phyloP scores from a whole-genome alignment of 805 yeast species.

The Peterozyma toletana region DNA sequence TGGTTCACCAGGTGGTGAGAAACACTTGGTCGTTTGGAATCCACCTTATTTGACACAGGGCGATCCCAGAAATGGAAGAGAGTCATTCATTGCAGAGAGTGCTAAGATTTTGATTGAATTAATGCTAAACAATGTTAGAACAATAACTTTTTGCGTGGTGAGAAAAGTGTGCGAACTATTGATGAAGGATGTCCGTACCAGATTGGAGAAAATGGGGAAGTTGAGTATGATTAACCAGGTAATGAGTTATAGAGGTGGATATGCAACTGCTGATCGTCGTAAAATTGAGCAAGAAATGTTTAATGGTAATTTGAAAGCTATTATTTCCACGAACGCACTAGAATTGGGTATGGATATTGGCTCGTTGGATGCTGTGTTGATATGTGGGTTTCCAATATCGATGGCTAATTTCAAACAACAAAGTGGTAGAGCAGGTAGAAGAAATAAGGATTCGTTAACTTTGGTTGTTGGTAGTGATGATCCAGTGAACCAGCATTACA shows the following conservation, averaged over 20 bases:
- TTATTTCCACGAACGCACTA: slow-evolving; percentile 90
- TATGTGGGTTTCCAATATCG: slow-evolving; percentile 90
- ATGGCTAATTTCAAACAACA: slow-evolving; percentile 89
- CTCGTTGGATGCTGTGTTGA: slow-evolving; percentile 80
- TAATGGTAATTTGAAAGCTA: slow-evolving; percentile 74
- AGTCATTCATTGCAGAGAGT: slow-evolving; percentile 66
- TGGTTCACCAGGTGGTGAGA: slow-evolving; percentile 84
- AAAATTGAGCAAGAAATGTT: slow-evolving; percentile 88
- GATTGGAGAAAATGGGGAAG: slow-evolving; percentile 36
- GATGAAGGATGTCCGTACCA: slow-evolving; percentile 73
- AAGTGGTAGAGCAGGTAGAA: slow-evolving; percentile 95
- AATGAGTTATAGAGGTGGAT: slow-evolving; percentile 95
- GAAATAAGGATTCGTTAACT: slow-evolving; percentile 78
- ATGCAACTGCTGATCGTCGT: slow-evolving; percentile 78
- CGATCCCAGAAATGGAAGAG: slow-evolving; percentile 56
- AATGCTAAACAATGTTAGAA: slow-evolving; percentile 57
- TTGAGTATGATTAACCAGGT: slow-evolving; percentile 50
- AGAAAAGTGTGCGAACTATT: slow-evolving; percentile 80
- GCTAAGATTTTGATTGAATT: slow-evolving; percentile 67
- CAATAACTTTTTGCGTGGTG: slow-evolving; percentile 86
- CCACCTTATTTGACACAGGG: slow-evolving; percentile 63
- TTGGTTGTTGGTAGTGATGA: slow-evolving; percentile 74
- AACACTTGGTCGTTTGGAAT: slow-evolving; percentile 75
- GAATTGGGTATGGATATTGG: slow-evolving; percentile 96
- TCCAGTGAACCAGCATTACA: slow-evolving; percentile 83